Conservation (phyloP, 345 rosid species). For the Passiflora organensis region DNA sequence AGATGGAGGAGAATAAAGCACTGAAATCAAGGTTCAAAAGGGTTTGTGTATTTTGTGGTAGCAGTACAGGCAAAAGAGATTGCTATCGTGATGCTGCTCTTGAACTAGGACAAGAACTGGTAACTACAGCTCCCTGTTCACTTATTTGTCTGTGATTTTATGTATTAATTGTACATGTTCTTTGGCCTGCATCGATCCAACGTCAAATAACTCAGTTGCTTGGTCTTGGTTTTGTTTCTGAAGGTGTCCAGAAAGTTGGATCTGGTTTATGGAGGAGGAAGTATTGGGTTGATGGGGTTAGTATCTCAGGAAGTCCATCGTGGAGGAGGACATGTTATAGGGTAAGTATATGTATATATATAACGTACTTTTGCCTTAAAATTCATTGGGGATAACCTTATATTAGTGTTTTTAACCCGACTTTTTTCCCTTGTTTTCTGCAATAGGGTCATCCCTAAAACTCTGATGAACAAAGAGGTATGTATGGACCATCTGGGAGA, state of each 20-base stretch:
- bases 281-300: slow-evolving; percentile 67
- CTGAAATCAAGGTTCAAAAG: slow-evolving; percentile 70
- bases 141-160: no score
- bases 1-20: slow-evolving; percentile 27
- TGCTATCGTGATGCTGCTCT: slow-evolving; percentile 76
- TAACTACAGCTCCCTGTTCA: no score
- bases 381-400: no score
- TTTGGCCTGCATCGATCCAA: no score
- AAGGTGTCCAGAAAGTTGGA: slow-evolving; percentile 54
- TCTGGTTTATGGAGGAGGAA: slow-evolving; percentile 76
- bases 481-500: not conserved
- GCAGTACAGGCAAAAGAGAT: slow-evolving; percentile 66
- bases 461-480: slow-evolving; percentile 90
- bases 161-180: no score
- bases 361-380: no score
- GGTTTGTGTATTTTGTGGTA: slow-evolving; percentile 91
- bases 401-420: not conserved
- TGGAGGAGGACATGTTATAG: slow-evolving; percentile 62
- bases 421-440: not conserved
- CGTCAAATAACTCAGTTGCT: no score
- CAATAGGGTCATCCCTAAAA: slow-evolving; percentile 74
- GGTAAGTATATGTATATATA: no score
- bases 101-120: slow-evolving; percentile 78
- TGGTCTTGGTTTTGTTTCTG: not conserved
- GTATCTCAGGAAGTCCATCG: slow-evolving; percentile 62